Evolutionary conservation across 352 stramenopile genomes (phyloP), one percentile per base, ranked within the genome.

Genomic region (Aphanomyces stellatus): DNA sequence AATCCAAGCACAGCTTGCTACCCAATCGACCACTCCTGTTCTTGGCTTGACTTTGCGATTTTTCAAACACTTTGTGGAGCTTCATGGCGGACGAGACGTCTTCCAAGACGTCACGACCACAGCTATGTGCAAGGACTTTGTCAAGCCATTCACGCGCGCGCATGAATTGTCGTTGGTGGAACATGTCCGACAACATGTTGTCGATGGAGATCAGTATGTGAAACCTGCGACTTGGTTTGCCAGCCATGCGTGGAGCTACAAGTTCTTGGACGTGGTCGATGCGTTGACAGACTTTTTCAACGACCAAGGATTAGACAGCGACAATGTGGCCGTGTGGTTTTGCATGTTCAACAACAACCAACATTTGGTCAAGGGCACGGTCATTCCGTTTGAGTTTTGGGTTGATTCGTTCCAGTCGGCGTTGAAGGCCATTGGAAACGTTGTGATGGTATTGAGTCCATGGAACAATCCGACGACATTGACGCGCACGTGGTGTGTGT

Each of bases 341-440:
- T 64, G 56, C 30, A 25, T 49, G n/a, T 64, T 64, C 30, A 51
- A 49, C 41, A 64, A 64, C 41, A 64, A 51, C 41, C 56, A 64
- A 24, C 56, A 64, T 53, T 17, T 25, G 19, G 35, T 35, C 15
- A 7, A 51, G 4, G 13, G 17, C n/a, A 49, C 17, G 3, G 37
- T 46, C 13, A 11, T n/a, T 2, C 31, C 10, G 30, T 64, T 64
- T 25, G 35, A 64, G 25, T 49, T 33, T 25, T 64, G 56, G 56
- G 53, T 35, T n/a, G 25, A 17, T 17, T 51, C 35, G 35, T 64
- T 64, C 30, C 40, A 49, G 30, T 53, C 56, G 22, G 15, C 24
- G 8, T 35, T 64, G 17, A 7, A 17, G 24, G n/a, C 56, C 11
- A 64, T 64, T 30, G 56, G 56, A 24, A 64, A 64, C 24, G 56